A percentile compares a stretch with the other conserved stretches of the same genome.
phyloP scores from a whole-genome alignment of 106 monocot species.

The Cymbidium sinense region DNA sequence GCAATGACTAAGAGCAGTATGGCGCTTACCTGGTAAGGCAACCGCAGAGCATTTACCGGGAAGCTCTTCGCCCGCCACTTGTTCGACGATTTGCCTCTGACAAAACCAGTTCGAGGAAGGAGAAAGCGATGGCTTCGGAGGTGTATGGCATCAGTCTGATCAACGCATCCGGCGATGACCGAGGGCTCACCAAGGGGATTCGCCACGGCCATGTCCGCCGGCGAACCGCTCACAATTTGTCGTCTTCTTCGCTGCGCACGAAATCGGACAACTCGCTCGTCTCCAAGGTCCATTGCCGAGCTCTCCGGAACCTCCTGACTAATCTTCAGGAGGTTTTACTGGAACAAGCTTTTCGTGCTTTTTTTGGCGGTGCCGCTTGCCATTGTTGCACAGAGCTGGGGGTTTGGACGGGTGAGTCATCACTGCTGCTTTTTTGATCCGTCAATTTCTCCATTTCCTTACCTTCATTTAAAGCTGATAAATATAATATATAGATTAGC shows the following conservation, averaged over 20 bases:
- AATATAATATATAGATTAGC: too few relatives aligned
- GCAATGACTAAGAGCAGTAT: too few relatives aligned
- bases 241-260: slow-evolving; percentile 71
- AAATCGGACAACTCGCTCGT: slow-evolving; percentile 18
- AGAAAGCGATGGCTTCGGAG: not conserved
- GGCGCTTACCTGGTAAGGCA: too few relatives aligned
- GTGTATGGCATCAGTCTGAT: not conserved
- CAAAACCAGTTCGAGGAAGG: not conserved
- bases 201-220: slow-evolving; percentile 12
- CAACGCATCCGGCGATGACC: not conserved
- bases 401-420: slow-evolving; percentile 26
- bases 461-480: too few relatives aligned
- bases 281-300: slow-evolving; percentile 12
- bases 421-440: too few relatives aligned
- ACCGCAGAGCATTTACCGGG: too few relatives aligned
- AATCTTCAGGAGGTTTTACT: slow-evolving; percentile 61
- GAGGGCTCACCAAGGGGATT: not conserved
- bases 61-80: not conserved
- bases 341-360: slow-evolving; percentile 56
- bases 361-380: slow-evolving; percentile 61
- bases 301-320: slow-evolving; percentile 30
- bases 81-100: slow-evolving; percentile 7
- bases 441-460: too few relatives aligned
- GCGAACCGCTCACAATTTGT: slow-evolving; percentile 46
- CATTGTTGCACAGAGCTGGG: slow-evolving; percentile 25